These are phyloP conservation scores for Neurospora intermedia DNA, from an alignment of 495 filamentous ascomycete genomes.

Conservation along the genomic window DNA sequence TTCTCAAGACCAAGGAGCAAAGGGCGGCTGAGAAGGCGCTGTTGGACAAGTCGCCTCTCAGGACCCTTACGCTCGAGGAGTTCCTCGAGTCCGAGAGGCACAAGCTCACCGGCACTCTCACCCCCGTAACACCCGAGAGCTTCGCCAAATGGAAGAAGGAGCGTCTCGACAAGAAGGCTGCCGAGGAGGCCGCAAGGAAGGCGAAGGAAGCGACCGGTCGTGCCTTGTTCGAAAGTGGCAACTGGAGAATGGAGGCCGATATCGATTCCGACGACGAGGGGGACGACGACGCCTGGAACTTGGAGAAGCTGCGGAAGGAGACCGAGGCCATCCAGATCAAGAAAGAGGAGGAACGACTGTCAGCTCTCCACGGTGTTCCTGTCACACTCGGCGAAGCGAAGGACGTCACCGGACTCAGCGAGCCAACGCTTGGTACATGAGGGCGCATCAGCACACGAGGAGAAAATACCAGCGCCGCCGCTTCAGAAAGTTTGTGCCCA, in stretches of 20 bases:
- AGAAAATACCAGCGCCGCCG: conserved; percentile 8
- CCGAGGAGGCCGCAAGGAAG: conserved; percentile 72
- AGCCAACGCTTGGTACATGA: conserved; percentile 21
- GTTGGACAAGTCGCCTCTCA: conserved; percentile 89
- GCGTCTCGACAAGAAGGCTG: conserved; percentile 87
- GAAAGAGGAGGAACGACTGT: conserved; percentile 50
- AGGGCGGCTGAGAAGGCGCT: conserved; percentile 93
- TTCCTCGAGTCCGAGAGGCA: conserved; percentile 92
- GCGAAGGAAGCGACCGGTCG: conserved; percentile 93
- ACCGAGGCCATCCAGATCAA: conserved; percentile 54
- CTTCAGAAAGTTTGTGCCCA: background rate
- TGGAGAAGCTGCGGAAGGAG: conserved; percentile 63
- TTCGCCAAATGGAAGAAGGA: conserved; percentile 96
- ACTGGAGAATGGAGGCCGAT: conserved; percentile 67
- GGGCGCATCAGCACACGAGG: background rate
- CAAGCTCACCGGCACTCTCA: conserved; percentile 81
- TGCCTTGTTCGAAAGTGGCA: conserved; percentile 90
- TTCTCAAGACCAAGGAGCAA: conserved; percentile 97
- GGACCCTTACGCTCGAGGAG: conserved; percentile 92
- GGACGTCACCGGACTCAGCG: background rate
- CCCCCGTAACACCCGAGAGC: conserved; percentile 81
- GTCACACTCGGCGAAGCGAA: background rate
- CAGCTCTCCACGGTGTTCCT: conserved; percentile 19
- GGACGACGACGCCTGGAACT: conserved; percentile 61
- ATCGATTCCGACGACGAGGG: conserved; percentile 48